These are phyloP conservation scores for Thuidium tamariscinum DNA, from an alignment of 225 moss, liverwort and hornwort species.

Conservation along the genomic window DNA sequence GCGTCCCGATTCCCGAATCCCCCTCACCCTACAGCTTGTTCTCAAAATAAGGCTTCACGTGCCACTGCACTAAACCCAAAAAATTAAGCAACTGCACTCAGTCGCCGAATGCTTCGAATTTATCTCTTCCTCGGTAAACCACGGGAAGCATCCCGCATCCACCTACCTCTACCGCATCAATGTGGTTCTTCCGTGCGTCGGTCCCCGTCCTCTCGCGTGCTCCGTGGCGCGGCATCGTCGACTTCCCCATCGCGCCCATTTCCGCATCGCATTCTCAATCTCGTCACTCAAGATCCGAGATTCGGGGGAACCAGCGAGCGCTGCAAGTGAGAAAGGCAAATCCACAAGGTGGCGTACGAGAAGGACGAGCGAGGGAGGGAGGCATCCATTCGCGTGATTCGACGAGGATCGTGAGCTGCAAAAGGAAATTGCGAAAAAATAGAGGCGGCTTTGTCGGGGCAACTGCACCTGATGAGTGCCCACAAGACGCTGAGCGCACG, in stretches of 20 bases:
- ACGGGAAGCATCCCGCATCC: background rate
- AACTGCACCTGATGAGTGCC: background rate
- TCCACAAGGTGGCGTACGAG: background rate
- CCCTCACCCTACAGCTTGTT: background rate
- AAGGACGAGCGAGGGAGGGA: background rate
- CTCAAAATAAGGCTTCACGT: background rate
- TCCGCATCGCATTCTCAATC: background rate
- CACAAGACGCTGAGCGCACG: background rate
- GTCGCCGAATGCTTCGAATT: background rate
- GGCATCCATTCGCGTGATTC: background rate
- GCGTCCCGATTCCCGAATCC: background rate
- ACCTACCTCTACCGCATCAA: background rate
- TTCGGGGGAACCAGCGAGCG: background rate
- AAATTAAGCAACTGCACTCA: background rate
- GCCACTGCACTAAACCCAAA: background rate
- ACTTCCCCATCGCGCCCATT: background rate
- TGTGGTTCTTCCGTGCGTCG: background rate
- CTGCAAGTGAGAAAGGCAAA: background rate
- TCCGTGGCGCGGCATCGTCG: background rate
- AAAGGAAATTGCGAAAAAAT: background rate
- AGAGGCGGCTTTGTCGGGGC: background rate
- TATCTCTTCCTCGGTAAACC: background rate
- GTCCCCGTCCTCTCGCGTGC: background rate
- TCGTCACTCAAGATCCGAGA: background rate
- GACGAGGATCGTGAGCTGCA: background rate